Base-by-base conservation (phyloP, 176 grass and related monocot genomes). In the Phyllostachys edulis region DNA sequence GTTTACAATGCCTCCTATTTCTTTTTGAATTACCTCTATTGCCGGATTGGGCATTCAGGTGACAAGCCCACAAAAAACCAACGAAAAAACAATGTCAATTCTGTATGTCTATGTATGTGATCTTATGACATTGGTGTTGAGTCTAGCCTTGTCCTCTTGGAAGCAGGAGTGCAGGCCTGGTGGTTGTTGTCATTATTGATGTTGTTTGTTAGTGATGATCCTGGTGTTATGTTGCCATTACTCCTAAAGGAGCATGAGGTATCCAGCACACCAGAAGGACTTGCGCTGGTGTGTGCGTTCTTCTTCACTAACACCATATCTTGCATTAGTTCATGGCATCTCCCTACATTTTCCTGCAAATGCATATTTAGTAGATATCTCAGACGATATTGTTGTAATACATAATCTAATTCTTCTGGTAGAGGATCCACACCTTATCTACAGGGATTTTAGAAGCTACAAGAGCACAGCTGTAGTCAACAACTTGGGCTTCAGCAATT, bases 81-180 rank as follows among this genome's bases (percentile, higher is more conserved):
- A 51, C 24, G 26, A 59, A 46, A 80, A 41, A 50, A 66, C 15
- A 34, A 67, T 59, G n/a, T 26, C 21, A 39, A 67, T 74, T 71
- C 6, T 64, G 26, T 62, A 38, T 73, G 10, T 69, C n/a, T 34
- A 34, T 70, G 24, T 56, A 27, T 71, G 47, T 47, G 71, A 82
- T 82, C 64, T 76, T 41, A 77, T 72, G 76, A 5, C 38, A 57
- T 86, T 78, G 74, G 27, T 66, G 61, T 6, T 71, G 60, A 69
- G 68, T 46, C 81, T 18, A 89, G 69, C 85, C 76, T 94, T 69
- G 81, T 85, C 84, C 86, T 97, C 80, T 92, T 94, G 81, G 29
- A 87, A 57, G 56, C 76, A 61, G 88, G 70, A 75, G 81, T 27
- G 57, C 57, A 85, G 71, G 49, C 57, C 69, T 89, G 77, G 80